Base-by-base conservation (phyloP, 768 basidiomycete genomes). In the Boletus pseudo-olivaceus region DNA sequence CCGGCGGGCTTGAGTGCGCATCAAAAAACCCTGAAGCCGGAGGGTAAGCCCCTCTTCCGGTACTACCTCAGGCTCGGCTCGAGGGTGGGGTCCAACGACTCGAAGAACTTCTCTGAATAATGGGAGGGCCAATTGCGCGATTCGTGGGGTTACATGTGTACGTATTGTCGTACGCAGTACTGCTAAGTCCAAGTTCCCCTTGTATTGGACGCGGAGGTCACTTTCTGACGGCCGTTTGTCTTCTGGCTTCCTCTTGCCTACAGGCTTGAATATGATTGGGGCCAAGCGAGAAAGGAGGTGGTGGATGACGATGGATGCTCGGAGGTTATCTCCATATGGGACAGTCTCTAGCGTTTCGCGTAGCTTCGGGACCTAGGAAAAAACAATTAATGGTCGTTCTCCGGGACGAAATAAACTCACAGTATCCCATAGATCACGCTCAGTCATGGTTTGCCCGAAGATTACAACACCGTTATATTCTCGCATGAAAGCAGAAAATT, bases 91-190 rank as follows among this genome's bases (percentile, higher is more conserved):
- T 4, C 81, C 88, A 8, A 88, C 67, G 1, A 88, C 78, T 7
- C 68, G 54, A 5, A 90, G 66, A 2, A 70, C 67, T 55, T 87
- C 87, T 23, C 73, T 74, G 47, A 88, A 83, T 0, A 79, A 73
- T 0, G 78, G 76, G 8, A 63, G 32, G 0, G 85, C 81, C 8
- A 89, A 67, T 9, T 69, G 61, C 6, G 75, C 76, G 41, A 90
- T 82, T 19, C 75, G 72, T 0, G 82, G 81, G 0, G 87, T 89
- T 8, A 90, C 85, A 44, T 80, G 79, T 0, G 87, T 88, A 5
- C 72, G 69, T 17, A 67, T 77, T 58, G 82, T 81, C 30, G 78
- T 77, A 57, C 82, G 80, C 17, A 89, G 72, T 2, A 87, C 81
- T 2, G 75, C 78, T 5, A 80, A 58, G 60, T 90, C 88, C 6